Percentiles rank a stretch among this genome's conserved stretches.
These are phyloP conservation scores for cucumber (Cucumis sativus) DNA, from an alignment of 306 rosid genomes.

Conservation along the genomic window Cucumber_9930_V3 NC_026655.2:21718501-21719000, in stretches of 20 bases:
- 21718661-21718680: not conserved
- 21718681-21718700: not conserved
- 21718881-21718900: not conserved
- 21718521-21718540: not conserved
- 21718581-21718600: not conserved
- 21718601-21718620: not conserved
- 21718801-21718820: not conserved
- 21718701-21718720: not conserved
- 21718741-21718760: not conserved
- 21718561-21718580: not conserved
- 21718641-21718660: too few species aligned
- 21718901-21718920: not conserved
- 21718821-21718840: not conserved
- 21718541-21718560: not conserved
- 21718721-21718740: not conserved
- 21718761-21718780: not conserved
- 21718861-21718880: not conserved
- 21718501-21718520: not conserved
- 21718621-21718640: not conserved
- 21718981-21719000: constrained; percentile 16
- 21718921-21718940: constrained; percentile 39
- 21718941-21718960: constrained; percentile 22
- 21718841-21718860: not conserved
- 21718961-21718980: constrained; percentile 35
- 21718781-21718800: not conserved